A percentile compares a stretch with the other conserved stretches of the same genome.
Conservation (phyloP, 192 early-diverging fungal species). For the Linnemannia exigua region DNA sequence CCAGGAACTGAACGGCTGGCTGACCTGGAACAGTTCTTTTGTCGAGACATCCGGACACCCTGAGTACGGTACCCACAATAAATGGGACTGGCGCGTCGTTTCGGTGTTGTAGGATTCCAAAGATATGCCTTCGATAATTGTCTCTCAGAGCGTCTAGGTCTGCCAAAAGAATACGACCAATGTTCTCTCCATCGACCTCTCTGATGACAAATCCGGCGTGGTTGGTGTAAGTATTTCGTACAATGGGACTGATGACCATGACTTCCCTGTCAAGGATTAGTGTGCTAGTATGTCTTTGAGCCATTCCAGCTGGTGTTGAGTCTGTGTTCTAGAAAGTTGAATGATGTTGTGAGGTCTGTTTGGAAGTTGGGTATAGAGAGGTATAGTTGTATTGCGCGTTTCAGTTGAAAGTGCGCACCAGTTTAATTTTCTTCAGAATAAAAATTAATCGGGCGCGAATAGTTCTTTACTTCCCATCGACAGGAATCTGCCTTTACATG, state of each 20-base stretch:
- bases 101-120: neutral
- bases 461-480: neutral
- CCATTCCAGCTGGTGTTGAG: neutral
- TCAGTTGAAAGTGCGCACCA: neutral
- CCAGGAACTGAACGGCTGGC: neutral
- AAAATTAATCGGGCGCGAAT: neutral
- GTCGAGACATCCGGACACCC: neutral
- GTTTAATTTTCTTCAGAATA: no score
- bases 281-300: neutral
- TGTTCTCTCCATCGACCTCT: slow-evolving; percentile 1
- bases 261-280: neutral
- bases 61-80: slow-evolving; percentile 8
- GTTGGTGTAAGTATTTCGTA: slow-evolving; percentile 2
- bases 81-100: slow-evolving; percentile 7
- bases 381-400: neutral
- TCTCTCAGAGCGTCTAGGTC: slow-evolving; percentile 17
- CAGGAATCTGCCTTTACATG: neutral
- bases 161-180: neutral
- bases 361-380: neutral
- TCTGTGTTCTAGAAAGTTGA: neutral
- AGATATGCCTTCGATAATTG: slow-evolving; percentile 8
- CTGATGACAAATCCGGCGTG: slow-evolving; percentile 10
- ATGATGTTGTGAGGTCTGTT: neutral
- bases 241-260: neutral
- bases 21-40: neutral